Base-by-base conservation (phyloP, 768 basidiomycete genomes). In the Rhodotorula taiwanensis region DNA sequence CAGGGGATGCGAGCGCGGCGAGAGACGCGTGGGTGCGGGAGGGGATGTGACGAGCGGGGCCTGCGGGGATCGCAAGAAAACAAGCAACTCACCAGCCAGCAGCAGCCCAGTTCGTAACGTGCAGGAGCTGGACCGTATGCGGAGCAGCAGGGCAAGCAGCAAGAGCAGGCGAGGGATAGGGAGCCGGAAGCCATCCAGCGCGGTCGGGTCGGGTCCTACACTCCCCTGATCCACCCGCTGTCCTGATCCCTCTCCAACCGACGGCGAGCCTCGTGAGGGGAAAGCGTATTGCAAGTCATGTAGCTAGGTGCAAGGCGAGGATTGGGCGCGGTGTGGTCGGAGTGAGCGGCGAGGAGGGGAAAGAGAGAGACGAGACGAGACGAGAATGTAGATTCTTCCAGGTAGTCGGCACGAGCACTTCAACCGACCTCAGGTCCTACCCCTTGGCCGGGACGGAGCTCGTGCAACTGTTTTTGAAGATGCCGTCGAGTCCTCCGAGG, bases 391-490 rank as follows among this genome's bases (percentile, higher is more conserved):
- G 43, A 50, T 31, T 45, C 55, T 51, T 62, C 55, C 61, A 62
- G 61, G 61, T 62, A 52, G 55, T 56, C 55, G 50, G 36, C 36
- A 44, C 14, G 21, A 62, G 61, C 61, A 62, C 55, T 34, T 62
- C 61, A 45, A 62, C 61, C 54, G 61, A 48, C 20, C 27, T 62
- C 61, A 52, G 61, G 61, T 56, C 61, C 61, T 62, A 56, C 61
- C 61, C 61, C 31, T 62, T 27, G 55, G n/a, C 33, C 61, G 49
- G 61, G 61, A 56, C 33, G 23, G 33, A 43, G 61, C 61, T 62
- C 41, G 49, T 36, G 54, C 51, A 43, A 56, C 55, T 52, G 61
- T 62, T 62, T n/a, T 62, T 62, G 55, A 55, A 55, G 55, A 44
- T n/a, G 33, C 23, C 33, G 33, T 11, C 16, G 31, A 21, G 23